Evolutionary conservation across 768 basidiomycete species (phyloP).

Genomic region (Wakefieldia striispora): DNA sequence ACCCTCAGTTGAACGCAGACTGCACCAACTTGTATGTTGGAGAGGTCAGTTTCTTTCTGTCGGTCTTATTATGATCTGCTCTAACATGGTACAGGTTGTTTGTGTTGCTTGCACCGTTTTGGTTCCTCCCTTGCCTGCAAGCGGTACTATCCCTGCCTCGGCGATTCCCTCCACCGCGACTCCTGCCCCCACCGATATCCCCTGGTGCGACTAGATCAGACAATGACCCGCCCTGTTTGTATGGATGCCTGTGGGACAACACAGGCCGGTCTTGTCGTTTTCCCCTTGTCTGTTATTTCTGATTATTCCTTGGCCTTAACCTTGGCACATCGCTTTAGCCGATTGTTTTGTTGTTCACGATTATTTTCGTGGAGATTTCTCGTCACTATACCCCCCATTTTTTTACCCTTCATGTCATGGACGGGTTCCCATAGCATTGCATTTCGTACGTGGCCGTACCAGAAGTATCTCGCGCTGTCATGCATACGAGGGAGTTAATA

Average conservation of each 20-base stretch:
- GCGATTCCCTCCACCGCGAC: conserved; percentile 34
- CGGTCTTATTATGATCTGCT: background rate
- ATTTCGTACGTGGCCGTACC: conserved; percentile 24
- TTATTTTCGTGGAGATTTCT: background rate
- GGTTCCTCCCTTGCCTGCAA: conserved; percentile 44
- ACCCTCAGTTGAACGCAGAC: conserved; percentile 61
- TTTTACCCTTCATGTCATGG: background rate
- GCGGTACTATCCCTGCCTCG: conserved; percentile 28
- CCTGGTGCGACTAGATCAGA: conserved; percentile 47
- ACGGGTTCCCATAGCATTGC: conserved; percentile 11
- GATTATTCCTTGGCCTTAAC: background rate
- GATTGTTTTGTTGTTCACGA: background rate
- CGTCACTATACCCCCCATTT: conserved; percentile 24
- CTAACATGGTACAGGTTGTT: conserved; percentile 41
- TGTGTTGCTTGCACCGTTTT: conserved; percentile 44
- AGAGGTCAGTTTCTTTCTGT: conserved; percentile 48
- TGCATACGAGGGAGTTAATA: conserved; percentile 19
- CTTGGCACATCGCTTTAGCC: conserved; percentile 1
- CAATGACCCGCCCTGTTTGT: background rate
- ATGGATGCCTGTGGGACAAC: conserved; percentile 13
- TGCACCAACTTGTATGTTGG: conserved; percentile 73
- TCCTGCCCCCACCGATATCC: conserved; percentile 35
- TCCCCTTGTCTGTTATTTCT: background rate
- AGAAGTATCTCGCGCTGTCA: conserved; percentile 22
- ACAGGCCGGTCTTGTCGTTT: conserved; percentile 30